Evolutionary conservation across 352 stramenopile genomes (phyloP).

Genomic region (Globisporangium perplexum): DNA sequence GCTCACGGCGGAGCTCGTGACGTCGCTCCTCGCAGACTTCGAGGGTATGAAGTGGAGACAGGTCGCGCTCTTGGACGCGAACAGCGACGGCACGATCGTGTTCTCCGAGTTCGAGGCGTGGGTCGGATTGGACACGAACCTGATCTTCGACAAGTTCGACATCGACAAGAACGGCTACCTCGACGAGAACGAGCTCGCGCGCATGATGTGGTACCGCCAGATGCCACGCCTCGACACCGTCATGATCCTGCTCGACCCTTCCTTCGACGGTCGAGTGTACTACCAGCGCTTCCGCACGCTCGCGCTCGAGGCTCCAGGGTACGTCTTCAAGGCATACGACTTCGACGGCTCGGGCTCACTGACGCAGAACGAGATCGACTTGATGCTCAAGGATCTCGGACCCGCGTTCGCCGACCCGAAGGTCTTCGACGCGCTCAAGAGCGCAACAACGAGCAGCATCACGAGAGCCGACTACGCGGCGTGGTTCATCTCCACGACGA

Average conservation of each 20-base stretch:
- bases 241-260: conserved; percentile 72
- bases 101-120: conserved; percentile 66
- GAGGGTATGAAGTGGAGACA: conserved; percentile 56
- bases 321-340: conserved; percentile 73
- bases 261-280: conserved; percentile 78
- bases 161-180: conserved; percentile 81
- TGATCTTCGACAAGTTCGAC: conserved; percentile 83
- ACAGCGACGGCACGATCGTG: conserved; percentile 53
- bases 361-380: conserved; percentile 50
- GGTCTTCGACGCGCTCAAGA: conserved; percentile 35
- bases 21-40: conserved; percentile 44
- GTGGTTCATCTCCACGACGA: conserved; percentile 63
- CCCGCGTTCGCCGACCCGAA: conserved; percentile 29
- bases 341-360: conserved; percentile 54
- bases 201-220: conserved; percentile 60
- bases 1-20: conserved; percentile 36
- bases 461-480: conserved; percentile 36
- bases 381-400: conserved; percentile 66
- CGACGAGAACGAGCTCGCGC: conserved; percentile 77
- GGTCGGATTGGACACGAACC: conserved; percentile 61
- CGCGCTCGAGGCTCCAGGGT: conserved; percentile 34
- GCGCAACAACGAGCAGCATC: conserved; percentile 30
- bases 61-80: conserved; percentile 35
- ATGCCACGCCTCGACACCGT: conserved; percentile 58
- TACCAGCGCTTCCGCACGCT: conserved; percentile 55